Conservation (phyloP, 345 rosid species). For the Linum trigynum region DNA sequence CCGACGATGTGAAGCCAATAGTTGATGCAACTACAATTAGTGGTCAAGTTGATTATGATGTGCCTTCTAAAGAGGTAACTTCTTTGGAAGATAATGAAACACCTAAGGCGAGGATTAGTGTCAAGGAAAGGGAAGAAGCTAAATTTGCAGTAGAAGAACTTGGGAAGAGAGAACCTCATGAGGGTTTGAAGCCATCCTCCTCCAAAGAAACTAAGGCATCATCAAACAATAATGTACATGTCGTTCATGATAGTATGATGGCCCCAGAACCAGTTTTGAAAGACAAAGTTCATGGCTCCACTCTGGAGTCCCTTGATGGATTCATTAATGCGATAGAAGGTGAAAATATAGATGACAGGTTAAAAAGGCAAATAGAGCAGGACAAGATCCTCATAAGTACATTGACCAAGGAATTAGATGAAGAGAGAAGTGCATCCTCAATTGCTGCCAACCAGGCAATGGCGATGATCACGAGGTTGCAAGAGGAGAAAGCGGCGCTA, state of each 20-base stretch:
- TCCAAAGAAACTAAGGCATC: background rate
- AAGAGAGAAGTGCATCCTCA: constrained; percentile 4
- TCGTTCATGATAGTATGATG: background rate
- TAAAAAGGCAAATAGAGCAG: background rate
- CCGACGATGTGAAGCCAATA: constrained; percentile 23
- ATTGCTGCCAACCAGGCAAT: constrained; percentile 5
- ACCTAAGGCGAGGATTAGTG: background rate
- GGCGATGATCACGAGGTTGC: constrained; percentile 11
- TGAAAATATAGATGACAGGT: background rate
- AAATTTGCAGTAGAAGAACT: background rate
- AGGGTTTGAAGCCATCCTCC: background rate
- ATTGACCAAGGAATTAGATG: background rate
- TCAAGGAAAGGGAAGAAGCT: background rate
- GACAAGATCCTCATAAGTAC: background rate
- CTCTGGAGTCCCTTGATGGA: background rate
- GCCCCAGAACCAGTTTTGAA: background rate
- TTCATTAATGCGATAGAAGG: background rate
- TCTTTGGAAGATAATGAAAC: constrained; percentile 13
- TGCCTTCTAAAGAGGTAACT: constrained; percentile 14
- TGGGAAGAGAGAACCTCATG: background rate
- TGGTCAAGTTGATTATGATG: constrained; percentile 13
- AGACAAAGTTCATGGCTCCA: background rate
- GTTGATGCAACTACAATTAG: constrained; percentile 11
- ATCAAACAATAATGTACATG: no score
- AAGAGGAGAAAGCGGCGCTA: constrained; percentile 5